Evolutionary conservation across 495 filamentous ascomycete species (phyloP), one percentile per base, ranked within the genome.

Genomic region (Penicillium samsonianum): DNA sequence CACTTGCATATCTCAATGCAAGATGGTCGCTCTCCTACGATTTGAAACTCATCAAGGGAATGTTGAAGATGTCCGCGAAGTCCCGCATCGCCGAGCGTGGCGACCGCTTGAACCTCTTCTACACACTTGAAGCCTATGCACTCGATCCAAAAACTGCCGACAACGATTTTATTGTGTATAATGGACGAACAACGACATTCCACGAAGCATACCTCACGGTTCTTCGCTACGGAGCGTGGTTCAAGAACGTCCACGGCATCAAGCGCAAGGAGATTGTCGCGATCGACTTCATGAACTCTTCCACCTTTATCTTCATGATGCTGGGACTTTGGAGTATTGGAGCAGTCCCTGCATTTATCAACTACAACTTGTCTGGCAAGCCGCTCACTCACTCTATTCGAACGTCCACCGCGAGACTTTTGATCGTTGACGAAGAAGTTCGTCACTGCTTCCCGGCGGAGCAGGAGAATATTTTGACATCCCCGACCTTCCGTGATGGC

Each of bases 271-370:
- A 97, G 46, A 83, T 98, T 46, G 89, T 98, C 3, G 93, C 92
- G 0, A 78, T 98, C 65, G 85, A 96, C 71, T 89, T 92, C 61
- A 89, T 88, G 75, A 98, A 98, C 65, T 90, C 84, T 23, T 86
- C 90, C 14, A 82, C 82, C 5, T 94, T 92, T 64, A 61, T 96
- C 11, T 95, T 96, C 74, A 56, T 96, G n/a, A 82, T 85, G 76
- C 78, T 96, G 22, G 94, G 88, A 0, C 71, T 97, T 30, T 97
- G 93, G 92, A 85, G 87, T 17, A 84, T 98, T 40, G 94, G 94
- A 0, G 92, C 90, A 0, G 83, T 82, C 25, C 92, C 93, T n/a
- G 94, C 93, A 0, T 90, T 95, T 58, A 89, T 98, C 74, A 98
- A 98, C 69, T 96, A 94, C 72, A 98, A 97, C 63, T 70, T 98